Evolutionary conservation across 495 filamentous ascomycete genomes (phyloP), one percentile per base, ranked within the genome.

Genomic region (Hyphodiscus hymeniophilus): DNA sequence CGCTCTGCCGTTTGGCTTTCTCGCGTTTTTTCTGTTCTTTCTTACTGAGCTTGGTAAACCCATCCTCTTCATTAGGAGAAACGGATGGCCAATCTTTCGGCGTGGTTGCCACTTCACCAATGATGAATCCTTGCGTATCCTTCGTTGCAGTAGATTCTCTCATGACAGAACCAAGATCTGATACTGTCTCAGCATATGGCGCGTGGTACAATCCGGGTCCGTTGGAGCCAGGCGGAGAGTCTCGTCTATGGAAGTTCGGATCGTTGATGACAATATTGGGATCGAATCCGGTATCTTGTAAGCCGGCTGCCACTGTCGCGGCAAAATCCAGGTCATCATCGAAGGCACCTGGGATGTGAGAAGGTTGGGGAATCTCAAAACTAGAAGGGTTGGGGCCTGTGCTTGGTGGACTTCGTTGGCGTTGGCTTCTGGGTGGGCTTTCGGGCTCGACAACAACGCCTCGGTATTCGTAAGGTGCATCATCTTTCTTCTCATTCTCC

Each of bases 241-340:
- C 74, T 16, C 82, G 75, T 18, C 70, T 71, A 38, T 77, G 77
- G 47, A 78, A 88, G 1, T 57, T 66, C 0, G 77, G 74, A 53
- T 88, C 72, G 43, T 86, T 68, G 18, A 82, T 77, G 12, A 88
- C 76, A 47, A 87, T 76, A 21, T 84, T 74, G 17, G 82, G 77
- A 59, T 87, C 77, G 49, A 88, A 88, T 0, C 84, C 84, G 42
- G 77, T 72, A 4, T 75, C 76, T 60, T 81, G 61, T 16, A 85
- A 71, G 5, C 77, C 81, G 30, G 83, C 84, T 55, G 82, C 83
- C n/a, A 87, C 58, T 8, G 72, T 77, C 20, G 83, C 83, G 15
- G 81, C 75, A 40, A 88, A 88, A 28, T 77, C 80, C 32, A 82
- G 66, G 47, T 88, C 84, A 21, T 79, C 70, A 7, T 57, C 70